Evolutionary conservation across 2,329 filamentous ascomycete species (phyloP), one percentile per base, ranked within the genome.

Genomic region (Pseudogymnoascus sp.): DNA sequence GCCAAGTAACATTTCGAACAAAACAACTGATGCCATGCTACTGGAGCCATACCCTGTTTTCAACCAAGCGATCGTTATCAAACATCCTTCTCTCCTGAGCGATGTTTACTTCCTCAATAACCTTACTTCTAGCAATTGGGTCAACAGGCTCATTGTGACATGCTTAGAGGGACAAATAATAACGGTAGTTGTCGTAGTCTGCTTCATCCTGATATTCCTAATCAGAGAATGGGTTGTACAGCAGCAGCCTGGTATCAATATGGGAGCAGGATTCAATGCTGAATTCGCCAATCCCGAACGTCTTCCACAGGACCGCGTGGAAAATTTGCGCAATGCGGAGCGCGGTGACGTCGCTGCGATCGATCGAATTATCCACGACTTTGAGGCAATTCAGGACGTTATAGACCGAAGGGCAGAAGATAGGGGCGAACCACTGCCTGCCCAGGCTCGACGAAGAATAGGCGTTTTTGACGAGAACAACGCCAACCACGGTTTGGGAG

Each of bases 201-300:
- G 89, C 64, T 99, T 97, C 75, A 97, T 99, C 65, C 79, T 99
- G n/a, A 87, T 99, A 44, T 99, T 99, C 69, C 78, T 99, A 3
- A 97, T 99, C 57, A 82, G 96, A 57, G 95, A 99, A 77, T 99
- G 96, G 83, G 95, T 99, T 61, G 92, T 99, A 9, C 95, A 99
- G 74, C 95, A 99, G 74, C 95, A 99, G 73, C 95, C 93, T 4
- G 88, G 93, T 67, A 88, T 95, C 69, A 96, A 96, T 70, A 87
- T 95, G 79, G 88, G 86, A 0, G 87, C 70, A 76, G 67, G 77
- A 73, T 71, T 80, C 75, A 65, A 79, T 76, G 70, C 83, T 8
- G 84, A 83, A 3, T 83, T 87, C 71, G 85, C 82, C 10, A 82
- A 79, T 7, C 76, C 76, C n/a, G 79, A 79, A 6, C 67, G 65